Evolutionary conservation across 2,329 filamentous ascomycete species (phyloP), one percentile per base, ranked within the genome.

Genomic region (Sclerotiophoma versabilis): DNA sequence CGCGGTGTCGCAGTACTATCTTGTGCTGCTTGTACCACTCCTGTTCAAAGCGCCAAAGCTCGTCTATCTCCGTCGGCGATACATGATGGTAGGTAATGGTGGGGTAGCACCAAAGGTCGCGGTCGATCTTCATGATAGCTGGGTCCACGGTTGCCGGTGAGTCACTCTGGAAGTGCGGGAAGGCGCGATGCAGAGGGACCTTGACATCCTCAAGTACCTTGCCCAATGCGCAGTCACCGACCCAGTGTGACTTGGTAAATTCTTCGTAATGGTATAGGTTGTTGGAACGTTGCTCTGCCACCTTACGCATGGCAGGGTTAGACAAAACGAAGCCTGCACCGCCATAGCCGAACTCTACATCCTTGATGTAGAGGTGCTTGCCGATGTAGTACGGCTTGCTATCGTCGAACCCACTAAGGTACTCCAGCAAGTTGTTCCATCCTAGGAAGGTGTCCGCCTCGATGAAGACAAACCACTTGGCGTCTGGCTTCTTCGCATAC

Each of bases 151-250:
- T 75, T 23, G 73, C 72, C 5, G 76, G 76, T 5, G 75, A 76
- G 55, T 79, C 77, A 48, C 77, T 75, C 58, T 80, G 79, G 37
- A 81, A 71, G 57, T 79, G 76, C 0, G 79, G 79, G 58, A 75
- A 80, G 2, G 73, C 70, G 45, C 70, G 72, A 11, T 75, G 66
- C 15, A 77, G 55, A 4, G 66, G 66, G 5, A 77, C 58, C 27
- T 71, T 71, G 3, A 69, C 64, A 41, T 76, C 72, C 45, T 71
- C 66, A 9, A 77, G 58, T 10, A 74, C 73, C 56, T 75, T 71
- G 5, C 73, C 74, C 0, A 77, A 48, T 1, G 75, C 71, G 42
- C 69, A 71, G 57, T 77, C 76, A 29, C 75, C 76, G 5, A 75
- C 75, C 71, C 73, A 76, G 45, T 73, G 64, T 2, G 64, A 61